These are phyloP conservation scores for Pigoraptor vietnamica DNA, from an alignment of 78 protist species.

Conservation along the genomic window DNA sequence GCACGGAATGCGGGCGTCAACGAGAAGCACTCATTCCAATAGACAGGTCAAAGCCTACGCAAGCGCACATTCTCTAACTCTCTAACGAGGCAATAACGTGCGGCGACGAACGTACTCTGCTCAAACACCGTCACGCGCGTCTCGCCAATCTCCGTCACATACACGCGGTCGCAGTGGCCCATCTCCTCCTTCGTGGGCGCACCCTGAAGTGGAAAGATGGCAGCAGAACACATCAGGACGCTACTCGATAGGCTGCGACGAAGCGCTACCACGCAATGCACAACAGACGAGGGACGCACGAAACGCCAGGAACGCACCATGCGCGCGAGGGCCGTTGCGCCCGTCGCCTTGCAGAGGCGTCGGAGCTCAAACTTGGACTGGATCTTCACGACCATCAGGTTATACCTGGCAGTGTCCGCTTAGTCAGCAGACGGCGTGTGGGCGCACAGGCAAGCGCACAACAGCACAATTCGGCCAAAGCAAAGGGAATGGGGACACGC, in stretches of 20 bases:
- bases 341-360: slow-evolving; percentile 85
- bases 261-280: too few relatives aligned
- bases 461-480: not conserved
- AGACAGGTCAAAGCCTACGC: too few relatives aligned
- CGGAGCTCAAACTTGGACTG: slow-evolving; percentile 94
- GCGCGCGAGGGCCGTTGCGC: slow-evolving; percentile 85
- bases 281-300: too few relatives aligned
- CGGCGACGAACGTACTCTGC: slow-evolving; percentile 48
- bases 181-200: slow-evolving; percentile 88
- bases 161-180: slow-evolving; percentile 74
- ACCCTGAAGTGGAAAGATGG: slow-evolving; percentile 35
- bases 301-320: slow-evolving; percentile 30
- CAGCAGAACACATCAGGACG: not conserved
- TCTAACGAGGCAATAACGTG: too few relatives aligned
- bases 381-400: slow-evolving; percentile 79
- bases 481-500: too few relatives aligned
- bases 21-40: too few relatives aligned
- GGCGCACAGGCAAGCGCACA: not conserved
- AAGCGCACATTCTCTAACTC: too few relatives aligned
- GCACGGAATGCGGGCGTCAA: not conserved
- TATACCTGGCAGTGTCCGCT: slow-evolving; percentile 6
- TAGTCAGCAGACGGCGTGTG: not conserved
- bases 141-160: slow-evolving; percentile 63
- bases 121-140: slow-evolving; percentile 60
- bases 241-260: not conserved